These are phyloP conservation scores for Drosera capensis DNA, from an alignment of 148 eudicot species.

Conservation along the genomic window DNA sequence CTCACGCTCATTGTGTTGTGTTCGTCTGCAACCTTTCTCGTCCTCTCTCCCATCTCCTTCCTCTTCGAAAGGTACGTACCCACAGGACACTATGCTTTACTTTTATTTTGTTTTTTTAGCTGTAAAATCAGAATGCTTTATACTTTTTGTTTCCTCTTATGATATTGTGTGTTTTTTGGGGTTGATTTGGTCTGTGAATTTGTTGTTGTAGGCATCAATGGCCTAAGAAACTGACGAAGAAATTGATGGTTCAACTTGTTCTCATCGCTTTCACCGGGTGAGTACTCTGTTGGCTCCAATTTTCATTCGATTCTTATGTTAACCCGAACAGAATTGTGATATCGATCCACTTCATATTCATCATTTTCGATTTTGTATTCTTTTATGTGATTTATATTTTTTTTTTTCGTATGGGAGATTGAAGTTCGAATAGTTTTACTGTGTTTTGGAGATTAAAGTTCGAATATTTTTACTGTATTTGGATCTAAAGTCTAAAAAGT, in stretches of 20 bases:
- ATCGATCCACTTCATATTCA: no score
- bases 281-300: slow-evolving; percentile 1
- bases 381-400: no score
- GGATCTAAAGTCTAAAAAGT: no score
- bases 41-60: slow-evolving; percentile 40
- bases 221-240: slow-evolving; percentile 32
- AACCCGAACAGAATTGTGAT: no score
- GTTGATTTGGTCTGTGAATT: not conserved
- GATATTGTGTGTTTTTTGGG: not conserved
- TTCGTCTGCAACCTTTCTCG: slow-evolving; percentile 38
- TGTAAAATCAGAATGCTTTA: no score
- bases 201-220: slow-evolving; percentile 43
- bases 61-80: slow-evolving; percentile 35
- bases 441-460: no score
- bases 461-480: no score
- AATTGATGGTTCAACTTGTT: slow-evolving; percentile 38
- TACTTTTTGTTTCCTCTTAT: not conserved
- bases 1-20: slow-evolving; percentile 39
- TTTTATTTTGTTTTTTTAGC: not conserved
- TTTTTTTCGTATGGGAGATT: no score
- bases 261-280: slow-evolving; percentile 61
- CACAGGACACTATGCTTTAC: not conserved
- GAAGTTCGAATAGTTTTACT: no score
- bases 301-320: not conserved
- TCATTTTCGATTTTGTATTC: no score